A percentile compares a stretch with the other conserved stretches of the same genome.
Evolutionary conservation across 176 grass and related monocot genomes (phyloP).

Genomic region (Aechmea fasciata): DNA sequence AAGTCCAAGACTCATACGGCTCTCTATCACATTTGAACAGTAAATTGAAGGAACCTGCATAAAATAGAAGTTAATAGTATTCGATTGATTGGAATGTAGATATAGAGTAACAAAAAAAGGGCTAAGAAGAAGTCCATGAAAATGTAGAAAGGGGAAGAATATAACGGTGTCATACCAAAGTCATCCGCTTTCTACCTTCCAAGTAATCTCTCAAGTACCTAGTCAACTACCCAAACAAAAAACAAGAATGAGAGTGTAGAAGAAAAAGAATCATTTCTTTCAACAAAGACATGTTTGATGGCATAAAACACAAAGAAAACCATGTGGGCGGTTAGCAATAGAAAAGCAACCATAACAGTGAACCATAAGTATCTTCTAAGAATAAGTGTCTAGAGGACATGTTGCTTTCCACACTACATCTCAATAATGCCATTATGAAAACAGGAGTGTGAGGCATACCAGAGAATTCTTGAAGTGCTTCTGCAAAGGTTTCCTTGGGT

Average conservation of each 20-base stretch:
- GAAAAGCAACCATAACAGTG: not conserved
- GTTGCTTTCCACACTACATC: too few relatives aligned
- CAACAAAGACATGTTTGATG: not conserved
- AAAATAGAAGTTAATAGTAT: too few relatives aligned
- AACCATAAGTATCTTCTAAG: not conserved
- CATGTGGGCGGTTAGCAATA: too few relatives aligned
- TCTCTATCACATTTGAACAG: too few relatives aligned
- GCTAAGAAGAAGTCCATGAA: slow-evolving; percentile 2
- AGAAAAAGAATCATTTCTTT: slow-evolving; percentile 1
- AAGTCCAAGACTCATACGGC: too few relatives aligned
- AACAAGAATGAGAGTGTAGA: slow-evolving; percentile 3
- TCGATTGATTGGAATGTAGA: too few relatives aligned
- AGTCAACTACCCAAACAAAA: slow-evolving; percentile 55
- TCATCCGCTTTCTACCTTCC: slow-evolving; percentile 87
- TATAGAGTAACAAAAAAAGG: not conserved
- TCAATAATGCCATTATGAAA: not conserved
- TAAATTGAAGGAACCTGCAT: too few relatives aligned
- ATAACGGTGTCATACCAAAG: slow-evolving; percentile 42
- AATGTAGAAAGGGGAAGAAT: not conserved
- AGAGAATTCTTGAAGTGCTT: slow-evolving; percentile 89
- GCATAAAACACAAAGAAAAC: too few relatives aligned
- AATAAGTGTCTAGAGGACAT: slow-evolving; percentile 8
- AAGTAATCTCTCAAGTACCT: slow-evolving; percentile 87
- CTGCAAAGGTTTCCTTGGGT: slow-evolving; percentile 67
- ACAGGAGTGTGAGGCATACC: slow-evolving; percentile 38